phyloP scores from a whole-genome alignment of 106 monocot species.

The Acanthochlamys bracteata region DNA sequence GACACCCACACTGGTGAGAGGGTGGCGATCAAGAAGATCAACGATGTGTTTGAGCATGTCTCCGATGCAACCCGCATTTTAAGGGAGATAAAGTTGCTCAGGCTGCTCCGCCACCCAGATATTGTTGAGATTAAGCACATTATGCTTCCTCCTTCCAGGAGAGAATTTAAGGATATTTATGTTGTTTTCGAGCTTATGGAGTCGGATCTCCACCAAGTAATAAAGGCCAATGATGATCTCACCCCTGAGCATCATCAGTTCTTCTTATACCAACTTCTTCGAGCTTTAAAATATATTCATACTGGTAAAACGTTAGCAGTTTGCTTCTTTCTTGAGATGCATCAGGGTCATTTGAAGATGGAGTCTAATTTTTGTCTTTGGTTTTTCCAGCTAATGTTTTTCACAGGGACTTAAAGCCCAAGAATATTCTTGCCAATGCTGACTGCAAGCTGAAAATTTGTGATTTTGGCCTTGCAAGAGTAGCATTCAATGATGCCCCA shows the following conservation, averaged over 20 bases:
- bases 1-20: constrained; percentile 57
- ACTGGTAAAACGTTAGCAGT: constrained; percentile 24
- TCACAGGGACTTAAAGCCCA: constrained; percentile 72
- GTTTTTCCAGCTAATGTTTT: constrained; percentile 57
- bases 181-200: constrained; percentile 85
- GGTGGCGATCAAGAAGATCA: constrained; percentile 73
- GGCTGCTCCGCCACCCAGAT: constrained; percentile 56
- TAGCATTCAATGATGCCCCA: constrained; percentile 56
- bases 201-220: constrained; percentile 69
- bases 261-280: constrained; percentile 63
- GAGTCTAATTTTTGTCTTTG: background rate
- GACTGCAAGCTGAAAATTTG: constrained; percentile 78
- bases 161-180: constrained; percentile 73
- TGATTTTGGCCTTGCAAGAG: constrained; percentile 71
- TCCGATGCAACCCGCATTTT: constrained; percentile 67
- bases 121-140: constrained; percentile 74
- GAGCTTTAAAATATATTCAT: constrained; percentile 69
- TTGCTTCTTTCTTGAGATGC: background rate
- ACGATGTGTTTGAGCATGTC: constrained; percentile 66
- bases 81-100: constrained; percentile 65
- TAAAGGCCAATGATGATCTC: constrained; percentile 71
- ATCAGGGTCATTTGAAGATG: background rate
- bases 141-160: constrained; percentile 63
- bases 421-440: constrained; percentile 73
- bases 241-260: constrained; percentile 59